phyloP scores from a whole-genome alignment of 495 filamentous ascomycete species.

The Alectoria sarmentosa region DNA sequence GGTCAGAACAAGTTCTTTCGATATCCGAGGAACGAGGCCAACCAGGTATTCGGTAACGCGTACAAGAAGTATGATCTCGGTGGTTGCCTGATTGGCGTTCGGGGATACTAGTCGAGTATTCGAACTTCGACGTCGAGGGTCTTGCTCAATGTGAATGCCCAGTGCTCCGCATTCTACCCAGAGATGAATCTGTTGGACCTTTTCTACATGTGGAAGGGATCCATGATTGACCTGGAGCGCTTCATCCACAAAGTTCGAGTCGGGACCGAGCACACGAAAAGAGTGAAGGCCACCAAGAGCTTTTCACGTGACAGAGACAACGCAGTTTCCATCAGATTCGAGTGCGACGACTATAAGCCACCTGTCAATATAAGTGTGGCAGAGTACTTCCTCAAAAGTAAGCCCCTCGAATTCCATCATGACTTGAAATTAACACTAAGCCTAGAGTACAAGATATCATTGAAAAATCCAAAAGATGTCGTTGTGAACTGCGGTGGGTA shows the following conservation, averaged over 20 bases:
- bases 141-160: not conserved
- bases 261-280: not conserved
- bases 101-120: not conserved
- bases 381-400: not conserved
- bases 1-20: not conserved
- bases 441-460: not conserved
- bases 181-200: not conserved
- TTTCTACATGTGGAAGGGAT: too few species aligned
- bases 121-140: not conserved
- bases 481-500: not conserved
- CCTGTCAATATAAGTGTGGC: not conserved
- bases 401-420: not conserved
- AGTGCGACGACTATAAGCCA: not conserved
- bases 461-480: not conserved
- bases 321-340: not conserved
- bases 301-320: not conserved
- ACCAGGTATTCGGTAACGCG: not conserved
- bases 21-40: not conserved
- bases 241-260: not conserved
- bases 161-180: not conserved
- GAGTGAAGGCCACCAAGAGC: not conserved
- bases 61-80: not conserved
- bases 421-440: not conserved
- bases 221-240: not conserved
- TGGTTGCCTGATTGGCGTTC: not conserved